Evolutionary conservation across 2,329 filamentous ascomycete species (phyloP).

Genomic region (Pseudocercospora cruenta): DNA sequence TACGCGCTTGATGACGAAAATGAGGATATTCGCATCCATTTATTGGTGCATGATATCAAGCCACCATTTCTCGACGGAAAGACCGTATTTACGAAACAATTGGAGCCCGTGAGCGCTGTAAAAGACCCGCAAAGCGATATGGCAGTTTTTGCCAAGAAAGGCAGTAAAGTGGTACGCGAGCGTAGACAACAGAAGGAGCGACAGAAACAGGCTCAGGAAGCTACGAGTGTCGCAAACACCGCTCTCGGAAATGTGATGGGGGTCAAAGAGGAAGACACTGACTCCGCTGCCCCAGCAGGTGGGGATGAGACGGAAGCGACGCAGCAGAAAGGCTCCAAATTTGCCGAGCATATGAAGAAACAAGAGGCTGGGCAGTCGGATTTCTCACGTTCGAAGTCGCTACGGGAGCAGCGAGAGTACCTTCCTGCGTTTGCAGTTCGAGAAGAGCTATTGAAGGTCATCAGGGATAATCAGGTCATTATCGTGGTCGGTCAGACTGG

Average conservation of each 20-base stretch:
- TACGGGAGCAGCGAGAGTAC: slow-evolving; percentile 89
- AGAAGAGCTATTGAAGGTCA: slow-evolving; percentile 87
- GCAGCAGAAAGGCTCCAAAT: slow-evolving; percentile 72
- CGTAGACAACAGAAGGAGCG: slow-evolving; percentile 88
- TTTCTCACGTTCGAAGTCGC: slow-evolving; percentile 89
- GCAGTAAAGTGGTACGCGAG: slow-evolving; percentile 90
- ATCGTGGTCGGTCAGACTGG: slow-evolving; percentile 97
- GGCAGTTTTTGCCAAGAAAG: slow-evolving; percentile 96
- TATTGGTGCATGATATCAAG: slow-evolving; percentile 89
- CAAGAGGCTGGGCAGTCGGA: slow-evolving; percentile 70
- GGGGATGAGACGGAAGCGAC: slow-evolving; percentile 65
- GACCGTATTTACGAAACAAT: slow-evolving; percentile 94
- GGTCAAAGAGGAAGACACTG: slow-evolving; percentile 84
- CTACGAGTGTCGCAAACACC: slow-evolving; percentile 89
- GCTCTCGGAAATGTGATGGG: slow-evolving; percentile 94
- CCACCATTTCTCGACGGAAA: slow-evolving; percentile 94
- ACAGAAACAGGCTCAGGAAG: slow-evolving; percentile 91
- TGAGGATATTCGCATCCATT: slow-evolving; percentile 83
- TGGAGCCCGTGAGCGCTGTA: slow-evolving; percentile 92
- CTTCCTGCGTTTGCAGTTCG: slow-evolving; percentile 94
- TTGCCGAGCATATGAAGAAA: slow-evolving; percentile 87
- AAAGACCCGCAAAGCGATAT: slow-evolving; percentile 95
- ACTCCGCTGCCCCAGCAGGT: slow-evolving; percentile 65
- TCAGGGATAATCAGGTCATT: slow-evolving; percentile 94
- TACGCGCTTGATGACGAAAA: slow-evolving; percentile 80